Conservation (phyloP, 176 grass and related monocot species). For the Oryza punctata region DNA sequence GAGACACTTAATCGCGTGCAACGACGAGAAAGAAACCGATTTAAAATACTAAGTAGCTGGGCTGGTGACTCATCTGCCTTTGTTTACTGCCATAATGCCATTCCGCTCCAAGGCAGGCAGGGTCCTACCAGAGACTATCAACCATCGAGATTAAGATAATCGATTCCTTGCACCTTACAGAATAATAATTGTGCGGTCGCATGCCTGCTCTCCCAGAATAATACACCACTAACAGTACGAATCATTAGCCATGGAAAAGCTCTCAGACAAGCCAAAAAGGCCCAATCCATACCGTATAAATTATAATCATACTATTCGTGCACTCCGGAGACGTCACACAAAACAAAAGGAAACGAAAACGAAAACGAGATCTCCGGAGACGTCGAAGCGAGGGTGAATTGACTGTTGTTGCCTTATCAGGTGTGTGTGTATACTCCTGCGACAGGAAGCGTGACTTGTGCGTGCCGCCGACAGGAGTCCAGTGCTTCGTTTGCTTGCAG, state of each 20-base stretch:
- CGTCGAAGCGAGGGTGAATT: not conserved
- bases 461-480: slow-evolving; percentile 3
- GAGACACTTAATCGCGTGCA: not conserved
- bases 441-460: slow-evolving; percentile 10
- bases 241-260: slow-evolving; percentile 1
- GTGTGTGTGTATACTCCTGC: not conserved
- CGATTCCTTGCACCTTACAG: not conserved
- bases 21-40: not conserved
- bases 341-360: not conserved
- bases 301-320: not conserved
- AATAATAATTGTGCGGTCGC: not conserved
- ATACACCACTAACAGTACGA: not conserved
- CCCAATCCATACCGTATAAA: not conserved
- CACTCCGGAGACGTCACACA: not conserved
- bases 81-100: not conserved
- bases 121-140: not conserved
- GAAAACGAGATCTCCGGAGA: not conserved
- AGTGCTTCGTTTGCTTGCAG: not conserved
- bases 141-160: not conserved
- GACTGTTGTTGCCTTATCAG: not conserved
- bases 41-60: not conserved
- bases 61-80: not conserved
- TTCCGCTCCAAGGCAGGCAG: not conserved
- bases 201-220: not conserved
- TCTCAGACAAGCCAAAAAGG: not conserved